phyloP scores from a whole-genome alignment of 2,329 filamentous ascomycete genomes.

The Tothia fuscella region DNA sequence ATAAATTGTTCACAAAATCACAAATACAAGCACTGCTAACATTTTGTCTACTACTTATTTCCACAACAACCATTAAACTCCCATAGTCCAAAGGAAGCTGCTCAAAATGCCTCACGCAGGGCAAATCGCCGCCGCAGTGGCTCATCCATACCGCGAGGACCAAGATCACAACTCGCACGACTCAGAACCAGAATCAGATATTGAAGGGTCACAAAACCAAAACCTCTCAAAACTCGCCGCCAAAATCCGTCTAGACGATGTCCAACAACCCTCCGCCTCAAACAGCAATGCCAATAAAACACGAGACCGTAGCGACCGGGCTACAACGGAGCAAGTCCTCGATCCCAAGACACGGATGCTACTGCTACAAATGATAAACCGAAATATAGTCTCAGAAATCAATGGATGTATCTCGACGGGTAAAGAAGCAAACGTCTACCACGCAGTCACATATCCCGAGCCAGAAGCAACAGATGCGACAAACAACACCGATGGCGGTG shows the following conservation, averaged over 20 bases:
- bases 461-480: constrained; percentile 42
- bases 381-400: constrained; percentile 76
- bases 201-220: constrained; percentile 66
- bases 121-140: constrained; percentile 2
- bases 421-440: constrained; percentile 97
- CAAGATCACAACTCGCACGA: background rate
- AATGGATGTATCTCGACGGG: constrained; percentile 93
- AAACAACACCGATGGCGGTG: constrained; percentile 22
- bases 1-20: no score
- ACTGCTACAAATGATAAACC: constrained; percentile 88
- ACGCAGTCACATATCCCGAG: constrained; percentile 56
- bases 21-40: no score
- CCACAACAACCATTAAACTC: no score
- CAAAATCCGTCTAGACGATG: constrained; percentile 67
- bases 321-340: constrained; percentile 87
- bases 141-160: background rate
- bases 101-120: constrained; percentile 7
- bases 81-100: no score
- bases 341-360: constrained; percentile 94
- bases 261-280: constrained; percentile 19
- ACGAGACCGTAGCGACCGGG: constrained; percentile 84
- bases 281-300: constrained; percentile 29
- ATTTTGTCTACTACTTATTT: no score
- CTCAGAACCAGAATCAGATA: background rate
- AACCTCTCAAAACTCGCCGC: constrained; percentile 73